Evolutionary conservation across 805 yeast species (phyloP).

Genomic region (Saccharomycopsis sp.): DNA sequence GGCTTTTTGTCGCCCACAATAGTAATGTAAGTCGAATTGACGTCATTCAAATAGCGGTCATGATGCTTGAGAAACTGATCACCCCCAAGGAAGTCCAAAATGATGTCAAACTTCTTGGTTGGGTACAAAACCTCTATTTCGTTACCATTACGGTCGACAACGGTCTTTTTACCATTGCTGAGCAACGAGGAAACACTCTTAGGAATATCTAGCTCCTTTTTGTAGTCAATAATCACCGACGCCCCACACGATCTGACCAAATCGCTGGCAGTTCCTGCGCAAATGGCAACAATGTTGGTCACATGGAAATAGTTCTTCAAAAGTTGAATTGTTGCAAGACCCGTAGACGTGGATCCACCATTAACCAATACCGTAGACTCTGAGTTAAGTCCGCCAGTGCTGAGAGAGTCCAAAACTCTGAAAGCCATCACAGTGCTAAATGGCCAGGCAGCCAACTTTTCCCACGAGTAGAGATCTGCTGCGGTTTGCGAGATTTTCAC

Average conservation of each 20-base stretch:
- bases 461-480: slow-evolving; percentile 24
- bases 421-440: slow-evolving; percentile 59
- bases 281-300: slow-evolving; percentile 46
- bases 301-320: slow-evolving; percentile 47
- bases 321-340: slow-evolving; percentile 53
- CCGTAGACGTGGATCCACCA: slow-evolving; percentile 79
- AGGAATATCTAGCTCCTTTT: slow-evolving; percentile 24
- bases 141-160: slow-evolving; percentile 21
- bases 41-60: slow-evolving; percentile 9
- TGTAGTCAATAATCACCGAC: slow-evolving; percentile 44
- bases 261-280: slow-evolving; percentile 47
- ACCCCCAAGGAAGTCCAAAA: slow-evolving; percentile 72
- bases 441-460: slow-evolving; percentile 60
- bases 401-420: slow-evolving; percentile 32
- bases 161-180: slow-evolving; percentile 25
- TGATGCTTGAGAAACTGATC: slow-evolving; percentile 36
- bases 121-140: slow-evolving; percentile 26
- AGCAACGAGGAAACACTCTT: slow-evolving; percentile 24
- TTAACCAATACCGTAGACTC: slow-evolving; percentile 51
- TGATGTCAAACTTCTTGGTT: slow-evolving; percentile 49
- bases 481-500: slow-evolving; percentile 42
- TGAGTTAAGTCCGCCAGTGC: slow-evolving; percentile 30
- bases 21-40: slow-evolving; percentile 43
- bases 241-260: slow-evolving; percentile 47
- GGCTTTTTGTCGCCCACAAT: slow-evolving; percentile 55